Base-by-base conservation (phyloP, 768 basidiomycete species). In the Leccinum pellstonianum region DNA sequence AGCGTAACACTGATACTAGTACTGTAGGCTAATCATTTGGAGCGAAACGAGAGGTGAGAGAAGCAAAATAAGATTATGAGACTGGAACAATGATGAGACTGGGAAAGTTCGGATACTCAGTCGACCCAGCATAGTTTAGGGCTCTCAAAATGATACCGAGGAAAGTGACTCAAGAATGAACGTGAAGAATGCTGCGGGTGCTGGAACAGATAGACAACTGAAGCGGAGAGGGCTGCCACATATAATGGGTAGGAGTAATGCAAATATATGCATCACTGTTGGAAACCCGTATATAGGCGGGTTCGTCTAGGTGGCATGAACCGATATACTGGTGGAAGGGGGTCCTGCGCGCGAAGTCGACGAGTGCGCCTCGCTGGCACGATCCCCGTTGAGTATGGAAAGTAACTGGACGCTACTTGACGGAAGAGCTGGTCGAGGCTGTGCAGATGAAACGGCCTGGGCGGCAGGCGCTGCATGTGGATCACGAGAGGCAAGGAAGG, bases 321-420 rank as follows among this genome's bases (percentile, higher is more conserved):
- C 59, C 43, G 68, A 66, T 56, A 58, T 55, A 37, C 47, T 62
- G 29, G 53, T 51, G 14, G 64, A 53, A 11, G 62, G 57, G 31
- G 52, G 57, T 17, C 58, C 55, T 8, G 59, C 41, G 37, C 56
- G 63, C 31, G 63, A 55, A 55, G 31, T 48, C 33, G 63, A 47
- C 46, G 59, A 25, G 56, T 59, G 56, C 12, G 54, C 4, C 27
- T 57, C 58, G 31, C 52, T 64, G 54, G 49, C 60, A 31, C 62
- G 66, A 53, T 66, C 69, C 52, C 68, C 68, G 46, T 76, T 76
- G 25, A 77, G 68, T 56, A 77, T 75, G 27, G 75, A 77, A 57
- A 75, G 68, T 38, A 77, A 41, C 61, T 76, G 72, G 14, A 59
- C 64, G 48, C 67, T 70, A 59, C 70, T 67, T 51, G 69, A 62